Base-by-base conservation (phyloP, 257 asterid species). In the Solanum medicagineum region DNA sequence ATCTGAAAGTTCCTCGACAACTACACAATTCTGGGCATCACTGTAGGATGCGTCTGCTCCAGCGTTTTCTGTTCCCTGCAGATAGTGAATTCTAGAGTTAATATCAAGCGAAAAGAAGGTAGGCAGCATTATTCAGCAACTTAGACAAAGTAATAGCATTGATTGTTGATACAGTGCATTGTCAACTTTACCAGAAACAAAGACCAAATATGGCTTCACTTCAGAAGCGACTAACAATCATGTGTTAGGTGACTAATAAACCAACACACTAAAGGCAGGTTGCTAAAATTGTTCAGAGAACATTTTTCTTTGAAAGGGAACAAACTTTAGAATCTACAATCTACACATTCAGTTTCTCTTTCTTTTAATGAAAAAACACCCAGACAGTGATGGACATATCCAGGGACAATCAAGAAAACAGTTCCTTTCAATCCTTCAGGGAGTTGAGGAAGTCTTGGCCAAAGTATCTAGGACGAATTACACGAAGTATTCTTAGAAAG, bases 1-100 rank as follows among this genome's bases (percentile, higher is more conserved):
- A 87, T 93, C 98, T n/a, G 99, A 92, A 91, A 90, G 94, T 71
- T 93, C 98, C 90, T 93, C 96, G 9, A 83, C 92, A 86, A 93
- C 94, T 90, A 92, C 95, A 89, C 83, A 45, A 80, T 83, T 82
- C 65, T 70, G 92, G 87, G 66, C 85, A 86, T 92, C 97, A 12
- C 87, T 88, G 60, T 85, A 88, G 54, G 88, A 87, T 85, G 86
- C 47, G 83, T 88, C 95, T 36, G 90, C 85, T 86, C 90, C 93
- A 55, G 89, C 80, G 66, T 87, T 87, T 89, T 86, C 91, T 87
- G 87, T 87, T 69, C 91, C 99, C 98, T 94, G 84, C 87, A 89
- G 16, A 73, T 16, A 85, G 60, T 82, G 51, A 59, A 80, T 75
- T 59, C 57, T 74, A 54, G 16, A 14, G 13, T 32, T 20, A 42